A percentile compares a stretch with the other conserved stretches of the same genome.
Evolutionary conservation across 345 rosid species (phyloP).

Genomic region (Salix koriyanagi): DNA sequence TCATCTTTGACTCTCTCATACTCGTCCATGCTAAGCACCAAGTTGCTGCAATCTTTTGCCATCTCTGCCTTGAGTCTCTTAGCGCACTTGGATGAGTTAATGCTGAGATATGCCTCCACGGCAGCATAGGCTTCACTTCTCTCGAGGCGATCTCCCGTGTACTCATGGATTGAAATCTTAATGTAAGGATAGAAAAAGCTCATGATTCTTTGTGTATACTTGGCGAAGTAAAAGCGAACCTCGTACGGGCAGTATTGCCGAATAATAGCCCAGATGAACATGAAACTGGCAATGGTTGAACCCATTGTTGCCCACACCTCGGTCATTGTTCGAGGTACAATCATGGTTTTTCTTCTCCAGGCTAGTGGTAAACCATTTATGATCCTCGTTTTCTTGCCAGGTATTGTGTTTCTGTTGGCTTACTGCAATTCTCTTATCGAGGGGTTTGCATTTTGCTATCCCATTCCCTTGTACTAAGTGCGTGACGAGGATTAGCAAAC

Average conservation of each 20-base stretch:
- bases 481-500: background rate
- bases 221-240: conserved; percentile 39
- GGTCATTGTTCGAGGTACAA: conserved; percentile 30
- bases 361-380: background rate
- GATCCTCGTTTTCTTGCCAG: background rate
- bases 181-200: conserved; percentile 41
- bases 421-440: background rate
- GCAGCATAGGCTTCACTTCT: conserved; percentile 54
- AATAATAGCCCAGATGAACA: conserved; percentile 55
- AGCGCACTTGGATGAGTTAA: conserved; percentile 37
- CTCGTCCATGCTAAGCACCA: conserved; percentile 56
- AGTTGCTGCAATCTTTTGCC: conserved; percentile 33
- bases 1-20: conserved; percentile 44
- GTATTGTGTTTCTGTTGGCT: background rate
- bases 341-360: conserved; percentile 1
- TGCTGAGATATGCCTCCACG: conserved; percentile 50
- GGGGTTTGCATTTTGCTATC: background rate
- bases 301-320: conserved; percentile 61
- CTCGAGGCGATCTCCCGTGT: conserved; percentile 42
- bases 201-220: conserved; percentile 27
- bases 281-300: conserved; percentile 49
- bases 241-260: conserved; percentile 54
- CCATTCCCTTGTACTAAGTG: background rate
- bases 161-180: conserved; percentile 47
- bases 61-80: conserved; percentile 51